phyloP scores from a whole-genome alignment of 176 grass and related monocot species.

The Stipa capillata region DNA sequence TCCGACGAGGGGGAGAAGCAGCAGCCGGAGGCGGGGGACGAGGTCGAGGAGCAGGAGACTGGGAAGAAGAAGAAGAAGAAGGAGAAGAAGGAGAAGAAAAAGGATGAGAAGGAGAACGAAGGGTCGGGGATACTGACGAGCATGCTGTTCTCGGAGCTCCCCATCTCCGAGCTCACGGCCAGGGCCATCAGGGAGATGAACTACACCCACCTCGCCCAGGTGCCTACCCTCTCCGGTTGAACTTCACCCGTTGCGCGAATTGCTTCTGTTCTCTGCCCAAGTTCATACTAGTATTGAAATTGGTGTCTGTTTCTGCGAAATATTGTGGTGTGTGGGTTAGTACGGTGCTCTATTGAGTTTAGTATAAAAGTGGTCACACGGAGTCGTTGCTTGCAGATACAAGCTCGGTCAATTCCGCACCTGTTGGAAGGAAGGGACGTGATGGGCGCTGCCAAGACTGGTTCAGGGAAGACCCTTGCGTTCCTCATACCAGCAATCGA shows the following conservation, averaged over 20 bases:
- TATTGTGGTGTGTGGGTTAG: neutral
- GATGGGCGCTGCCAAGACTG: slow-evolving; percentile 68
- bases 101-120: slow-evolving; percentile 2
- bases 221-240: neutral
- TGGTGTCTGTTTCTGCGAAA: neutral
- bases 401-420: slow-evolving; percentile 69
- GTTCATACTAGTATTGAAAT: neutral
- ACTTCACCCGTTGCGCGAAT: neutral
- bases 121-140: slow-evolving; percentile 34
- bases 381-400: slow-evolving; percentile 43
- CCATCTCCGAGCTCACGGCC: slow-evolving; percentile 52
- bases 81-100: neutral
- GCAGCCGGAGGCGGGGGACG: neutral
- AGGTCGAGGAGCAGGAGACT: neutral
- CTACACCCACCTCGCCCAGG: slow-evolving; percentile 66
- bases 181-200: slow-evolving; percentile 68
- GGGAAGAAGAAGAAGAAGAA: neutral
- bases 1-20: neutral
- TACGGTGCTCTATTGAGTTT: neutral
- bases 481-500: slow-evolving; percentile 70
- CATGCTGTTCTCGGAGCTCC: slow-evolving; percentile 57
- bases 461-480: slow-evolving; percentile 74
- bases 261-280: neutral
- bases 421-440: slow-evolving; percentile 63
- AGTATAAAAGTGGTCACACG: neutral